phyloP scores from a whole-genome alignment of 371 early-diverging fungal genomes.

The Mucor saturninus region DNA sequence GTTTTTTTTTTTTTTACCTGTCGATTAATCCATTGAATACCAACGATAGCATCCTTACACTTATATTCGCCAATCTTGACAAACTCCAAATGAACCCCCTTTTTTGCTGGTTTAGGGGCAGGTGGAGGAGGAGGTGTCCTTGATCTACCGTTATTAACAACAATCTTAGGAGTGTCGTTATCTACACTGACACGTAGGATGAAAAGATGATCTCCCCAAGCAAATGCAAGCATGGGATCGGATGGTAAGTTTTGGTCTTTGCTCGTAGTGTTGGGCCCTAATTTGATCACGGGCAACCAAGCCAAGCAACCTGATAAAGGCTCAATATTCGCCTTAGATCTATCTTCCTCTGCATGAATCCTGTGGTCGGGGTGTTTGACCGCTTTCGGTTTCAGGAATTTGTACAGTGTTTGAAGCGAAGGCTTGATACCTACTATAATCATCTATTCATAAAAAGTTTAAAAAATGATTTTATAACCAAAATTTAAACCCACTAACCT shows the following conservation, averaged over 20 bases:
- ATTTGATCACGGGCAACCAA: conserved; percentile 66
- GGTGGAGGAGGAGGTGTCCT: conserved; percentile 11
- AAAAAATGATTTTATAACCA: not conserved
- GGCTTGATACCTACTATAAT: conserved; percentile 79
- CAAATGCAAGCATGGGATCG: conserved; percentile 68
- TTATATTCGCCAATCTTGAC: conserved; percentile 65
- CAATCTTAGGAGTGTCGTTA: conserved; percentile 11
- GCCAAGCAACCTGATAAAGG: conserved; percentile 64
- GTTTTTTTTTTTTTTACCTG: conserved; percentile 49
- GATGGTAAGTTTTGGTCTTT: conserved; percentile 23
- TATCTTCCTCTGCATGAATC: conserved; percentile 11
- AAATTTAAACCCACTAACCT: conserved; percentile 42
- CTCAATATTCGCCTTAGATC: conserved; percentile 32
- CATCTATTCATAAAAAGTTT: conserved; percentile 45
- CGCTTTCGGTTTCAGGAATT: conserved; percentile 60
- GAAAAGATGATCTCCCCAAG: conserved; percentile 67
- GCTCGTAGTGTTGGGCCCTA: conserved; percentile 17
- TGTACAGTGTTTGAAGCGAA: conserved; percentile 71
- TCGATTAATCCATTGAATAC: conserved; percentile 77
- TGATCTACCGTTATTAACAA: not conserved
- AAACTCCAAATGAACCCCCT: conserved; percentile 52
- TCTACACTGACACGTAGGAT: conserved; percentile 57
- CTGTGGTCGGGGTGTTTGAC: conserved; percentile 1
- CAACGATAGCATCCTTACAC: conserved; percentile 70
- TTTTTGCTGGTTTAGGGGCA: conserved; percentile 30